Evolutionary conservation across 148 eudicot genomes (phyloP).

Genomic region (Rhododendron kiyosumense): DNA sequence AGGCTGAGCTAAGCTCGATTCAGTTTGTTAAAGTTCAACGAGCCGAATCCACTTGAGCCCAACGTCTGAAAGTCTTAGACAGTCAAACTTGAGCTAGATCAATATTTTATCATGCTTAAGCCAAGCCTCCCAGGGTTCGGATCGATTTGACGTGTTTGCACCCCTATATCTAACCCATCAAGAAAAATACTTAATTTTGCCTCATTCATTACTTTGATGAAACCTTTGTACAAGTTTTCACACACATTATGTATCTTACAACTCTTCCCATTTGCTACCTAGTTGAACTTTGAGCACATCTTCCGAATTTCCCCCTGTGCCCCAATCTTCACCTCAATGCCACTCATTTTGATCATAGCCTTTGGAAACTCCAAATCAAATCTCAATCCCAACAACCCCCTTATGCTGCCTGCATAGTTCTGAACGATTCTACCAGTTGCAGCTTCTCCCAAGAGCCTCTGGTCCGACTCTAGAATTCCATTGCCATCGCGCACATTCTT

Average conservation of each 20-base stretch:
- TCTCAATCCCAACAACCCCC: slow-evolving; percentile 60
- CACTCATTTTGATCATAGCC: slow-evolving; percentile 73
- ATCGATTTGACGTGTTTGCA: no score
- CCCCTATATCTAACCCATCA: no score
- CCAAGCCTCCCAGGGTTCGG: no score
- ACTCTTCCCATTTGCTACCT: background rate
- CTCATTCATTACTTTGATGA: no score
- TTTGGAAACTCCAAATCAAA: slow-evolving; percentile 59
- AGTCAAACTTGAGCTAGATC: no score
- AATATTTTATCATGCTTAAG: no score
- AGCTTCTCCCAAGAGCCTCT: slow-evolving; percentile 58
- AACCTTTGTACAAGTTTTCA: background rate
- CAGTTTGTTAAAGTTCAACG: no score
- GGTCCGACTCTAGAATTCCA: slow-evolving; percentile 70
- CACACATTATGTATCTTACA: background rate
- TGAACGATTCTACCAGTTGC: slow-evolving; percentile 37
- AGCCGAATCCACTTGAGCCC: no score
- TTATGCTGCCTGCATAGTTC: slow-evolving; percentile 59
- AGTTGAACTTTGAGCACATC: slow-evolving; percentile 57
- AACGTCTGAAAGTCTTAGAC: no score
- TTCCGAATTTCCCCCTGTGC: slow-evolving; percentile 64
- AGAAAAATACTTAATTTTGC: no score
- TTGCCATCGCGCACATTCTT: slow-evolving; percentile 59
- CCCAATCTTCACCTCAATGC: slow-evolving; percentile 71
- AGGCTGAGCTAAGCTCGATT: no score